Percentiles rank a stretch among this genome's conserved stretches.
These are phyloP conservation scores for Acmispon strigosus DNA, from an alignment of 306 rosid genomes.

Conservation along the genomic window DNA sequence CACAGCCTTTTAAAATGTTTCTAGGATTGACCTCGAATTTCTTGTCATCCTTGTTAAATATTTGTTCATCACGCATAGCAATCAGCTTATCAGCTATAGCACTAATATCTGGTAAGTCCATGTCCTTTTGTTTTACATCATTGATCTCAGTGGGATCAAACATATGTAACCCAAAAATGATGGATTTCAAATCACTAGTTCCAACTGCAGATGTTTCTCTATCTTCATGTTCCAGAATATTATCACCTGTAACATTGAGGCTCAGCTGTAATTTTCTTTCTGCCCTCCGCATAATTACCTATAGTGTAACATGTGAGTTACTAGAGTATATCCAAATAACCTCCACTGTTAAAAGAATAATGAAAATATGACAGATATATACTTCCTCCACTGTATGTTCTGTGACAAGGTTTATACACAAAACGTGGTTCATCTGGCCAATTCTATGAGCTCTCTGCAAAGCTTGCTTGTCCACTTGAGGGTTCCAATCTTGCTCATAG, in stretches of 20 bases:
- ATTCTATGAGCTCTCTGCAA: conserved; percentile 92
- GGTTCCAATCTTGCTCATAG: conserved; percentile 99
- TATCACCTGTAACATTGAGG: conserved; percentile 68
- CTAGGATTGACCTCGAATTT: conserved; percentile 64
- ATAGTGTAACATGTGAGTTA: conserved; percentile 20
- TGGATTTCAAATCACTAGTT: conserved; percentile 65
- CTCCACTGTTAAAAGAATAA: background rate
- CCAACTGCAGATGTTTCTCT: conserved; percentile 45
- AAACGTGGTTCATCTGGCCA: conserved; percentile 78
- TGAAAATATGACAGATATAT: conserved; percentile 16
- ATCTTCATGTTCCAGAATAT: conserved; percentile 37
- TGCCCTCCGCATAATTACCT: conserved; percentile 93
- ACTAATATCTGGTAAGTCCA: conserved; percentile 44
- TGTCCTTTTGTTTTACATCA: conserved; percentile 33
- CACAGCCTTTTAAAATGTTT: conserved; percentile 32
- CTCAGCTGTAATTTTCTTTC: conserved; percentile 82
- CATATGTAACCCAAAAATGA: conserved; percentile 66
- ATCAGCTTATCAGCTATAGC: conserved; percentile 67
- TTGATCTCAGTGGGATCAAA: conserved; percentile 51
- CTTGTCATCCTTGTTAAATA: conserved; percentile 42
- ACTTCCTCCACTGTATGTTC: conserved; percentile 81
- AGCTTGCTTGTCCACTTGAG: conserved; percentile 96
- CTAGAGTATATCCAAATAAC: conserved; percentile 12
- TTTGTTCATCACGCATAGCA: conserved; percentile 43
- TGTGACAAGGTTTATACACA: conserved; percentile 71